A percentile compares a stretch with the other conserved stretches of the same genome.
Evolutionary conservation across 164 flowering plant species (phyloP).

Genomic region (Vitis rupestris): DNA sequence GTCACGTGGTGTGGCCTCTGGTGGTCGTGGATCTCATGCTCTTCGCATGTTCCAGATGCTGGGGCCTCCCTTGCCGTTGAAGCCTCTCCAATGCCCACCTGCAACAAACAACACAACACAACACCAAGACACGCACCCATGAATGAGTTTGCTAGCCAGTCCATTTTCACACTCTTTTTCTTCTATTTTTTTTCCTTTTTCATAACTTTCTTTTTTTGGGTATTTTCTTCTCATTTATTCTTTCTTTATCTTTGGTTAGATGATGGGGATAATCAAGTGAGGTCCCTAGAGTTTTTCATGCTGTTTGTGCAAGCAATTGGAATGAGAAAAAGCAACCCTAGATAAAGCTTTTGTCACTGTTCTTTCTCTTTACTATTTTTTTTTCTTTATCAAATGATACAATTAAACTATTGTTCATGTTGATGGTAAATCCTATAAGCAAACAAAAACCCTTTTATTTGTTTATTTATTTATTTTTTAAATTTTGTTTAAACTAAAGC

Average conservation of each 20-base stretch:
- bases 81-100: slow-evolving; percentile 63
- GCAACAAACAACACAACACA: slow-evolving; percentile 4
- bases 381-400: neutral
- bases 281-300: slow-evolving; percentile 16
- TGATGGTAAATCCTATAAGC: neutral
- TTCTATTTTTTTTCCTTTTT: neutral
- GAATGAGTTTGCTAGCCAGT: slow-evolving; percentile 14
- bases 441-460: no score
- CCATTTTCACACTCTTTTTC: slow-evolving; percentile 2
- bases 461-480: no score
- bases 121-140: neutral
- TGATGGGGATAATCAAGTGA: slow-evolving; percentile 20
- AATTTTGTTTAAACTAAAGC: no score
- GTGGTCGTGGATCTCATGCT: slow-evolving; percentile 38
- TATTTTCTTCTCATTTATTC: neutral
- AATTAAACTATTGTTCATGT: neutral
- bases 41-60: slow-evolving; percentile 35
- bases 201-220: neutral
- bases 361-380: neutral
- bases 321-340: slow-evolving; percentile 15
- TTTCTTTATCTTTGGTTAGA: slow-evolving; percentile 17
- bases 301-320: slow-evolving; percentile 29
- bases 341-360: neutral
- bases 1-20: slow-evolving; percentile 28
- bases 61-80: slow-evolving; percentile 42